A percentile compares a stretch with the other conserved stretches of the same genome.
Evolutionary conservation across 2,329 filamentous ascomycete species (phyloP).

Genomic region (Pseudogymnoascus sp.): DNA sequence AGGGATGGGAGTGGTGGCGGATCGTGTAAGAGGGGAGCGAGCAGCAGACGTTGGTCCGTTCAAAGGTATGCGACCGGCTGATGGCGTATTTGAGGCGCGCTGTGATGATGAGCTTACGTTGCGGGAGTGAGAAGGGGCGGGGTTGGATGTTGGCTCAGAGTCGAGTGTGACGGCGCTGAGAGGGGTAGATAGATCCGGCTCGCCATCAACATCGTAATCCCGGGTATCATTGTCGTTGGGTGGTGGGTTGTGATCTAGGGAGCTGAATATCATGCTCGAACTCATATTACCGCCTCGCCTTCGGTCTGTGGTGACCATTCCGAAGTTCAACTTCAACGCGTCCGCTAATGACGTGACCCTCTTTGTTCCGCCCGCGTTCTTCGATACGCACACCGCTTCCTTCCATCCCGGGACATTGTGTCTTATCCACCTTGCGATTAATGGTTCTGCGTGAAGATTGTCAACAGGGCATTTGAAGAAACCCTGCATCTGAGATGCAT

Average conservation of each 20-base stretch:
- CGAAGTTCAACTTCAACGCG: constrained; percentile 93
- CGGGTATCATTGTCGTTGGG: background rate
- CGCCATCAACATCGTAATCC: background rate
- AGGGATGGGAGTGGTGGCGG: constrained; percentile 19
- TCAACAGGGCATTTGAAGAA: constrained; percentile 98
- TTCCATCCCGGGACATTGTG: constrained; percentile 81
- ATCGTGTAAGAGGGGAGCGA: constrained; percentile 21
- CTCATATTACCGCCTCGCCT: constrained; percentile 61
- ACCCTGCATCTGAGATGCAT: constrained; percentile 98
- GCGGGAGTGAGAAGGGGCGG: constrained; percentile 21
- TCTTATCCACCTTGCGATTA: constrained; percentile 92
- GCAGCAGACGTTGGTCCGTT: constrained; percentile 11
- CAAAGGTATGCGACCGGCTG: constrained; percentile 20
- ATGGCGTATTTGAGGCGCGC: constrained; percentile 18
- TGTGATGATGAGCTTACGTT: constrained; percentile 22
- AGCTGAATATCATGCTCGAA: constrained; percentile 59
- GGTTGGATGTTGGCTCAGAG: constrained; percentile 12
- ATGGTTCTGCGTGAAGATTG: constrained; percentile 90
- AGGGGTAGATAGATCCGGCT: background rate
- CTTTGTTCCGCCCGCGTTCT: constrained; percentile 96
- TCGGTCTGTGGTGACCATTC: constrained; percentile 83
- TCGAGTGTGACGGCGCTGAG: background rate
- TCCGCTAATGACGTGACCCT: constrained; percentile 93
- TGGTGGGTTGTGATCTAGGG: background rate
- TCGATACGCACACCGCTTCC: constrained; percentile 92